Base-by-base conservation (phyloP, 116 monocot species). In the Iris pallida region DNA sequence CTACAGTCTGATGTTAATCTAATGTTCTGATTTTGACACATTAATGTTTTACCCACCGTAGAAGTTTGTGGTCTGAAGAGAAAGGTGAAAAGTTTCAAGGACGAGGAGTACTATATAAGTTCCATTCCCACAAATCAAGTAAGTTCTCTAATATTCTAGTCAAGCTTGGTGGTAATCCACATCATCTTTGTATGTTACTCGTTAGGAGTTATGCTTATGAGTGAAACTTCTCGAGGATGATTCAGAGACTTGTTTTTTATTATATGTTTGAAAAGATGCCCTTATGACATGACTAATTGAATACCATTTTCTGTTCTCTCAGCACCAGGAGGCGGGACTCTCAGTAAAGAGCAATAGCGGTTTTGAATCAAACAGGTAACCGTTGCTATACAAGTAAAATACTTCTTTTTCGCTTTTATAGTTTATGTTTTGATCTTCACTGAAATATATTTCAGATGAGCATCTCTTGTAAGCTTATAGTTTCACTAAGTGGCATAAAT, bases 271-370 rank as follows among this genome's bases (percentile, higher is more conserved):
- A 42, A 13, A 18, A 13, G 0, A 55, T 16, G 41, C 4, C 46
- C 54, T 45, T 40, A 19, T 41, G 12, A 59, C 15, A 30, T 47
- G 16, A 58, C 47, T 58, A 45, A 66, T 49, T n/a, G 12, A 45
- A 66, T n/a, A 66, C 18, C 48, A 52, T 53, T 49, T 56, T 44
- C 40, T 76, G 17, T 63, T 74, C 5, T 62, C 65, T 8, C 77
- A 97, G 97, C 93, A 93, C 73, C 66, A 64, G 58, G 93, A 97
- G 75, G 90, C 88, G 51, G 97, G 97, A 20, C 57, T 93, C 45
- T 83, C 90, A 19, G 81, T 97, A 18, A 92, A 79, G 67, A 80
- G 71, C 54, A 76, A 72, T 58, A 79, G 83, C 14, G 85, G 79
- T 19, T 90, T 92, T 83, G 79, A 18, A 61, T 65, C 85, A 16